Base-by-base conservation (phyloP, 192 early-diverging fungal genomes). In the Funneliformis geosporum region DNA sequence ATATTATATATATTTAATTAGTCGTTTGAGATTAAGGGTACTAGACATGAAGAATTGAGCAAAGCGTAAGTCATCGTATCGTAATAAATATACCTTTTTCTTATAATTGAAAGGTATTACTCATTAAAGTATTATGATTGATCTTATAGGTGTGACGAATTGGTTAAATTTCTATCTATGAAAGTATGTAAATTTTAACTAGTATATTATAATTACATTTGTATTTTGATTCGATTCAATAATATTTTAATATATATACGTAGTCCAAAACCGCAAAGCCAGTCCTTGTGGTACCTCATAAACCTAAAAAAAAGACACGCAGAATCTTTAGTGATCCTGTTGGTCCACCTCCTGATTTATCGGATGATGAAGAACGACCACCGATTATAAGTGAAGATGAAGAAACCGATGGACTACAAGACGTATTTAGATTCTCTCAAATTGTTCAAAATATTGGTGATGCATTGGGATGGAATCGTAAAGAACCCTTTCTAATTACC, bases 11-110 rank as follows among this genome's bases (percentile, higher is more conserved):
- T 33, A 21, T 28, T 75, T 61, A 1, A 12, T 59, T 4, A 75
- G 73, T 27, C 33, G 12, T 75, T 62, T 39, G 73, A 75, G 9
- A 39, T 75, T n/a, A 61, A 60, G 39, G 28, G 28, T 16, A 43
- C 1, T 40, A 5, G 18, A 0, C 11, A 75, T 61, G 47, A 75
- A 18, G 8, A 12, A 0, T 33, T 75, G 14, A 38, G 61, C 23
- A 38, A 75, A 0, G 25, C 44, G 73, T 75, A 75, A 75, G 71
- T 43, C 27, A n/a, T 11, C 10, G 11, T 27, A 5, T 27, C 27
- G 38, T 10, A 21, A 18, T 16, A 43, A 43, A 14, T 14, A 55
- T 50, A 23, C 2, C 6, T 14, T 42, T 43, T n/a, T 11, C 8
- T 70, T 43, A 70, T 28, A n/a, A 73, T 47, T 43, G 8, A 25